Conservation (phyloP, 1,139 yeast genomes). For the Geotrichum aggregatum region DNA sequence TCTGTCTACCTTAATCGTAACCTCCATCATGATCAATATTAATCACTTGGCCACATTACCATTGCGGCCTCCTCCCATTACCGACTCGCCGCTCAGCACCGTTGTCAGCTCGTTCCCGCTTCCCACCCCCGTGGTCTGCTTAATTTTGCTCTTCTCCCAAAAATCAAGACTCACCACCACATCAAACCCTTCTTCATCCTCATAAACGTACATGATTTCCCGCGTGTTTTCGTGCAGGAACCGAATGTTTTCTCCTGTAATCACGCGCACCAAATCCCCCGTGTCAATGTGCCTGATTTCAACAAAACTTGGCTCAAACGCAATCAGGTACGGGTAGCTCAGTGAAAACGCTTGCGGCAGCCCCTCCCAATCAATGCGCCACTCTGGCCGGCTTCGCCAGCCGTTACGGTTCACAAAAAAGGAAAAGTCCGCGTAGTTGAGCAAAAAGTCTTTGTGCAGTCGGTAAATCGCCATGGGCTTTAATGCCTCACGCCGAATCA, state of each 20-base stretch:
- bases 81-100: not conserved
- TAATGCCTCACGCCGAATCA: conserved; percentile 76
- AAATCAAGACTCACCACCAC: conserved; percentile 89
- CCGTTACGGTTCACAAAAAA: conserved; percentile 93
- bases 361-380: conserved; percentile 97
- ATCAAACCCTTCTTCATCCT: conserved; percentile 83
- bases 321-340: conserved; percentile 87
- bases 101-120: conserved; percentile 6
- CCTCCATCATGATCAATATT: not conserved
- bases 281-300: conserved; percentile 90
- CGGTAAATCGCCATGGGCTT: conserved; percentile 91
- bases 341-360: conserved; percentile 87
- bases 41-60: not conserved
- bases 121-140: conserved; percentile 2
- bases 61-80: not conserved
- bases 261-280: conserved; percentile 79
- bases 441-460: conserved; percentile 78
- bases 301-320: conserved; percentile 85
- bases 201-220: conserved; percentile 90
- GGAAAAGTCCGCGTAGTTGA: conserved; percentile 87
- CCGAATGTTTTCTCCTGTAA: conserved; percentile 89
- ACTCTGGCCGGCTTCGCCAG: conserved; percentile 91
- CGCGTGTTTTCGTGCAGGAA: conserved; percentile 86
- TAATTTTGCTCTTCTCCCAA: conserved; percentile 47
- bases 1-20: not conserved